Percentiles rank a stretch among this genome's conserved stretches.
Conservation (phyloP, 2,329 filamentous ascomycete species). For the Tympanopsis confertula region DNA sequence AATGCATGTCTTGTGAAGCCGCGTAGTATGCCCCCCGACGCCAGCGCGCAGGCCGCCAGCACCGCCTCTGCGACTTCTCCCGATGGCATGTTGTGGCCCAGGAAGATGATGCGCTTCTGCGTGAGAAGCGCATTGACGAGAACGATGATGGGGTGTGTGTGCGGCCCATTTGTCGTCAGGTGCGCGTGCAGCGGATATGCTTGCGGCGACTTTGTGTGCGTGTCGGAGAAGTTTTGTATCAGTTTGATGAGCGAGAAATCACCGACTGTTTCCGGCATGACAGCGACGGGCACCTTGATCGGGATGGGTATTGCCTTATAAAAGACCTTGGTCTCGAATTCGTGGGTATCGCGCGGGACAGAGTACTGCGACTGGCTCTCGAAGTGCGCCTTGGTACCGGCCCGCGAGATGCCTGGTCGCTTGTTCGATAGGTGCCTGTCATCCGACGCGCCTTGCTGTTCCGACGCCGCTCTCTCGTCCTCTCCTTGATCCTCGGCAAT, state of each 20-base stretch:
- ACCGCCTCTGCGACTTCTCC: conserved; percentile 97
- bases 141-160: conserved; percentile 88
- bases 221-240: conserved; percentile 81
- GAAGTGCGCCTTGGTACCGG: conserved; percentile 50
- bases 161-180: conserved; percentile 79
- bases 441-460: too few species aligned
- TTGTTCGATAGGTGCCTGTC: too few species aligned
- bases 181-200: conserved; percentile 81
- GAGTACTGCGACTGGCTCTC: conserved; percentile 43
- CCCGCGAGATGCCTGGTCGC: conserved; percentile 38
- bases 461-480: conserved; percentile 13
- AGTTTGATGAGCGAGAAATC: conserved; percentile 97
- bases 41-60: conserved; percentile 85
- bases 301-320: conserved; percentile 96
- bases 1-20: conserved; percentile 95
- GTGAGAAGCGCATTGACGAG: conserved; percentile 89
- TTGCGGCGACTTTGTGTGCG: conserved; percentile 72
- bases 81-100: conserved; percentile 89
- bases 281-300: conserved; percentile 86
- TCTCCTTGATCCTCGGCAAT: conserved; percentile 50
- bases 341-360: conserved; percentile 86
- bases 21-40: conserved; percentile 79
- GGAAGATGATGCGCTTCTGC: conserved; percentile 90
- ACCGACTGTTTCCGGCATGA: conserved; percentile 89
- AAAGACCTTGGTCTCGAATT: conserved; percentile 88